Evolutionary conservation across 441 rosid genomes (phyloP), one percentile per base, ranked within the genome.

Genomic region (Francoa sonchifolia): DNA sequence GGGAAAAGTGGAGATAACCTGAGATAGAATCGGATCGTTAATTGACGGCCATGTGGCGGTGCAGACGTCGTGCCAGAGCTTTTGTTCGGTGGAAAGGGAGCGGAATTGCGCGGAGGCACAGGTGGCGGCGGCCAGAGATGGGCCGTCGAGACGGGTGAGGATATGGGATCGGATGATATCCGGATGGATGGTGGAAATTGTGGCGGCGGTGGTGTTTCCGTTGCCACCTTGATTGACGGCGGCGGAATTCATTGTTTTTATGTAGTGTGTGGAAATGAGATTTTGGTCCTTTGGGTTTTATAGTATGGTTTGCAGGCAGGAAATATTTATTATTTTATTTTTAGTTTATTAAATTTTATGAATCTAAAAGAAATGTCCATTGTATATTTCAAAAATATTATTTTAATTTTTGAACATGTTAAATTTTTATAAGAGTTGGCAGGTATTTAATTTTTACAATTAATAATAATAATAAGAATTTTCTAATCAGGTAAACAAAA

Each of bases 91-190:
- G 44, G 76, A 72, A 19, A 88, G 74, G 2, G 61, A 28, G 47
- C 52, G 59, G 18, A 88, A 59, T 10, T 74, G 69, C 1, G 82
- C 46, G 0, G 89, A 76, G 12, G 77, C 57, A 48, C 80, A 52
- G 56, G 79, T 58, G 28, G 64, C 43, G 29, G 93, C 53, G 8
- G 79, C 73, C 6, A 88, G 73, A 8, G 84, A 38, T 1, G 77
- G 82, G 47, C 90, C 93, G 49, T 83, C 90, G 34, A 88, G 97
- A 29, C 76, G 65, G 39, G 74, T 63, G 53, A 88, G 44, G 73
- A 88, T 71, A 51, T 69, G 79, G 33, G 75, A 35, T 22, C 48
- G 65, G 50, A 88, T 47, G 33, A 88, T 59, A 67, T 80, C 90
- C 0, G 61, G 57, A 57, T 68, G 75, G 39, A 86, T 34, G 54